A percentile compares a stretch with the other conserved stretches of the same genome.
Evolutionary conservation across 148 eudicot species (phyloP).

Genomic region (Cornus kousa): DNA sequence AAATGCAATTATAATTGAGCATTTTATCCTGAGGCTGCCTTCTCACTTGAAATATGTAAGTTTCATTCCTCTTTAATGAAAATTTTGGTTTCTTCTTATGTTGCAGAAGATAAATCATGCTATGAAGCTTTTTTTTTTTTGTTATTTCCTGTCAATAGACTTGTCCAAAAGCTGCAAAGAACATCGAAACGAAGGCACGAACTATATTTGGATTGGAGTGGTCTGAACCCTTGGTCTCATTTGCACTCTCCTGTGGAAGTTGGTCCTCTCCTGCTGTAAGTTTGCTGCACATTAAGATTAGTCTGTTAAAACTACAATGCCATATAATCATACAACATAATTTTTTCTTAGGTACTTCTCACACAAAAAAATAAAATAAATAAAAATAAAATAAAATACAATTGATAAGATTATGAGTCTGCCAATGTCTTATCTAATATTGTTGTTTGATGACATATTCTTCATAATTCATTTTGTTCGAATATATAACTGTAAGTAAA

Average conservation of each 20-base stretch:
- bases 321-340: too few relatives aligned
- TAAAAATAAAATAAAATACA: too few relatives aligned
- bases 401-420: too few relatives aligned
- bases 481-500: too few relatives aligned
- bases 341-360: too few relatives aligned
- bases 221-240: constrained; percentile 83
- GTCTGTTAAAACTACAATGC: not conserved
- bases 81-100: not conserved
- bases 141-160: constrained; percentile 24
- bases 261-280: constrained; percentile 98
- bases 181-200: constrained; percentile 43
- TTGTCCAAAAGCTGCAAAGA: constrained; percentile 41
- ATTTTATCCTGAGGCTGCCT: constrained; percentile 43
- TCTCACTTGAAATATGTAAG: constrained; percentile 48
- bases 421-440: too few relatives aligned
- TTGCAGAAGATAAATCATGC: not conserved
- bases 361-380: too few relatives aligned
- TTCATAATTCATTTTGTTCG: too few relatives aligned
- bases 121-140: not conserved
- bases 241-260: constrained; percentile 89
- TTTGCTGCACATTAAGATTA: constrained; percentile 1
- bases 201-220: constrained; percentile 68
- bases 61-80: not conserved
- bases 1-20: constrained; percentile 42
- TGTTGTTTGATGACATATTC: too few relatives aligned